Percentiles rank a stretch among this genome's conserved stretches.
These are phyloP conservation scores for Pythium scleroteichum DNA, from an alignment of 352 stramenopile species.

Conservation along the genomic window DNA sequence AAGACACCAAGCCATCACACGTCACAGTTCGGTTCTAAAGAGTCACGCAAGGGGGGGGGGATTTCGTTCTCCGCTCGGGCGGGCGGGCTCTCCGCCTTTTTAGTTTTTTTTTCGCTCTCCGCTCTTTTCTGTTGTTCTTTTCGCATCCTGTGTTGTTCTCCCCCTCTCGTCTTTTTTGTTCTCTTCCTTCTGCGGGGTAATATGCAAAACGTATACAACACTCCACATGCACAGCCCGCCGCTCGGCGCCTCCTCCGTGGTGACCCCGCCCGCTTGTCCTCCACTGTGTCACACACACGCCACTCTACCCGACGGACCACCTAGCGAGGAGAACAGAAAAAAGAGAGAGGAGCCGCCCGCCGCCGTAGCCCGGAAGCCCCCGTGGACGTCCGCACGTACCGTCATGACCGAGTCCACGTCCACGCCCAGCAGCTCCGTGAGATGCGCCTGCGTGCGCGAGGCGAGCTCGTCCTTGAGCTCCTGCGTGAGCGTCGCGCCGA, in stretches of 20 bases:
- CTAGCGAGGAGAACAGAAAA: not conserved
- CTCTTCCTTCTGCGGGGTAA: conserved; percentile 31
- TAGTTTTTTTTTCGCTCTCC: conserved; percentile 19
- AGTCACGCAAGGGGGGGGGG: not conserved
- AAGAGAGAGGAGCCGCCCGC: conserved; percentile 1
- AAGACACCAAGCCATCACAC: conserved; percentile 21
- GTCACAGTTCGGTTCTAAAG: conserved; percentile 19
- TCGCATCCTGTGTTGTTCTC: conserved; percentile 26
- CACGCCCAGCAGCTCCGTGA: conserved; percentile 79
- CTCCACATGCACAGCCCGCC: conserved; percentile 19
- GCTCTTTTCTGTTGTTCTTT: conserved; percentile 14
- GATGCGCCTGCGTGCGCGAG: conserved; percentile 45
- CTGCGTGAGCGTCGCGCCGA: conserved; percentile 53
- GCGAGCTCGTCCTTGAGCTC: conserved; percentile 64
- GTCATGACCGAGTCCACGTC: conserved; percentile 82
- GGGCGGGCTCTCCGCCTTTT: conserved; percentile 5
- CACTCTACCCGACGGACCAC: no score
- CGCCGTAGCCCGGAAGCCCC: not conserved
- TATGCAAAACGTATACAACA: conserved; percentile 11
- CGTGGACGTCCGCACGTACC: conserved; percentile 47
- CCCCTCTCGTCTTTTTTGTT: conserved; percentile 35
- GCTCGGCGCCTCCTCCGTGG: not conserved
- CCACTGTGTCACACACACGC: not conserved
- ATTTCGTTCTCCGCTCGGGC: not conserved
- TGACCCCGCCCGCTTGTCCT: not conserved